phyloP scores from a whole-genome alignment of 2,329 filamentous ascomycete species.

The Gnomoniopsis sp. region DNA sequence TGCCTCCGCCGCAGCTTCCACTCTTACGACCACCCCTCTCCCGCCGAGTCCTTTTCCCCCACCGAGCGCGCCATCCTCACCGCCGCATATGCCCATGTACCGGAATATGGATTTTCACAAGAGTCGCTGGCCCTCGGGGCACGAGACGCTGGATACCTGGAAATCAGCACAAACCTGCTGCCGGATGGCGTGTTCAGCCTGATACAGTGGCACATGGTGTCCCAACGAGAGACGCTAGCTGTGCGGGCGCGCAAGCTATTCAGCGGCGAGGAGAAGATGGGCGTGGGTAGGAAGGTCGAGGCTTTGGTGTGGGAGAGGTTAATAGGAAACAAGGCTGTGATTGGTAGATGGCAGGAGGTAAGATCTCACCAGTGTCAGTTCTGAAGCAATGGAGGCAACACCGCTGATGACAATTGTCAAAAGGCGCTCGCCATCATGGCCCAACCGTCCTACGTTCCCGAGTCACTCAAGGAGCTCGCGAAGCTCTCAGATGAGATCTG shows the following conservation, averaged over 20 bases:
- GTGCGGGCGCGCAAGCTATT: slow-evolving; percentile 37
- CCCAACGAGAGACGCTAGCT: slow-evolving; percentile 60
- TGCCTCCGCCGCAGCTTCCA: slow-evolving; percentile 54
- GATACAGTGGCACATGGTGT: slow-evolving; percentile 72
- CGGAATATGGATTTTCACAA: slow-evolving; percentile 76
- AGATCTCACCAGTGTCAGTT: slow-evolving; percentile 24
- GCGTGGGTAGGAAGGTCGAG: slow-evolving; percentile 64
- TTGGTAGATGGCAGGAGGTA: slow-evolving; percentile 85
- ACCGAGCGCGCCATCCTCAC: slow-evolving; percentile 75
- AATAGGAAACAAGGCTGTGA: slow-evolving; percentile 67
- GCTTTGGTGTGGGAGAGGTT: slow-evolving; percentile 73
- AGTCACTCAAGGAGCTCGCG: slow-evolving; percentile 75
- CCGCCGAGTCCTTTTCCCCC: slow-evolving; percentile 59
- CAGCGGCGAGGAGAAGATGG: slow-evolving; percentile 31
- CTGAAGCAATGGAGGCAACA: background rate
- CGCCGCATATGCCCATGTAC: slow-evolving; percentile 76
- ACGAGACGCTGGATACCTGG: slow-evolving; percentile 79
- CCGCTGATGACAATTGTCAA: slow-evolving; percentile 1
- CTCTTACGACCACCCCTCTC: slow-evolving; percentile 65
- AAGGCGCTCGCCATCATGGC: slow-evolving; percentile 90
- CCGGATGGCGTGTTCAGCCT: slow-evolving; percentile 78
- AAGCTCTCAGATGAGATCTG: slow-evolving; percentile 88
- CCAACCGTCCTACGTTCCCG: slow-evolving; percentile 71
- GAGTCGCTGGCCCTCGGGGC: slow-evolving; percentile 73
- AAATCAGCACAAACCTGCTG: slow-evolving; percentile 81